phyloP scores from a whole-genome alignment of 345 rosid species.

The Gossypium stocksii region DNA sequence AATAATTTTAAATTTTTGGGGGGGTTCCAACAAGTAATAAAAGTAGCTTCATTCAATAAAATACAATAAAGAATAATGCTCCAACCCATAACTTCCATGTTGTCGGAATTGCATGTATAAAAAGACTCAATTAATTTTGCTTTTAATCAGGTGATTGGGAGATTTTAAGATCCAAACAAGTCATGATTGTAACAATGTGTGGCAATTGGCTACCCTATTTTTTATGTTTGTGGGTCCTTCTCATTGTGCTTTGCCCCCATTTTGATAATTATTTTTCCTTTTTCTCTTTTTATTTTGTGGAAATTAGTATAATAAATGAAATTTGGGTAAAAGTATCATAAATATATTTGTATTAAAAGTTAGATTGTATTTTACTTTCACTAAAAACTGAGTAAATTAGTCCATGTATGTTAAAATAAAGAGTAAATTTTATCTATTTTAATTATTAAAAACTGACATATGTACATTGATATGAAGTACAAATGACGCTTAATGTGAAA shows the following conservation, averaged over 20 bases:
- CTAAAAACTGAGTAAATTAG: too few relatives aligned
- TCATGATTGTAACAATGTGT: neutral
- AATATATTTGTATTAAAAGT: too few relatives aligned
- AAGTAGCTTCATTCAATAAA: neutral
- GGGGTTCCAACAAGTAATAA: neutral
- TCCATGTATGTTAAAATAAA: fast-evolving
- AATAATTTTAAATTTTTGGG: fast-evolving
- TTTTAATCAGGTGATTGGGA: neutral
- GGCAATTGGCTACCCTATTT: neutral
- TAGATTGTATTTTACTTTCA: fast-evolving
- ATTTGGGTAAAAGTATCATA: too few relatives aligned
- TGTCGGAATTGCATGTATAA: neutral
- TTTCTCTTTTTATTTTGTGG: too few relatives aligned
- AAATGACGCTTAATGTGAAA: too few relatives aligned
- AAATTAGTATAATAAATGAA: too few relatives aligned
- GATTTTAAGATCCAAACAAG: neutral
- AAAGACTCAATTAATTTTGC: neutral
- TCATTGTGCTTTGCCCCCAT: neutral
- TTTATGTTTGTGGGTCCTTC: neutral
- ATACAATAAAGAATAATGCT: neutral
- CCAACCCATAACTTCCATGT: neutral
- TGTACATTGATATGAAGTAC: too few relatives aligned
- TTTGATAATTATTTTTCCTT: too few relatives aligned
- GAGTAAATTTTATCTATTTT: fast-evolving
- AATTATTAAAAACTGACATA: too few relatives aligned